These are phyloP conservation scores for Ceratobasidium sp. DNA, from an alignment of 1,284 basidiomycete species.

Conservation along the genomic window DNA sequence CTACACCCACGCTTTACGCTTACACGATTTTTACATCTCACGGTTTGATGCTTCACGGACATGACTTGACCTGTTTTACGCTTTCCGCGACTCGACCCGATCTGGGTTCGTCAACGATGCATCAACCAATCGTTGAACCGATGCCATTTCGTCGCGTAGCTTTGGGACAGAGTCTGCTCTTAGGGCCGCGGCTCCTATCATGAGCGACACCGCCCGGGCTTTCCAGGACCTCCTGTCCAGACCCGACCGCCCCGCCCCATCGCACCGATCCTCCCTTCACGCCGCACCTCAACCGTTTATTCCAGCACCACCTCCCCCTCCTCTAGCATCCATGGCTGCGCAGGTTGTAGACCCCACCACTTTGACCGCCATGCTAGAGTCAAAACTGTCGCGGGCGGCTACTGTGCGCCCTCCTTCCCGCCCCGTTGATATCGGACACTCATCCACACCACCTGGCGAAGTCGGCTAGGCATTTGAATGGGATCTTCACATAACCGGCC, in stretches of 20 bases:
- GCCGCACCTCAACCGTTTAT: constrained; percentile 18
- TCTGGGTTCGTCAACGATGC: constrained; percentile 27
- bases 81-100: background rate
- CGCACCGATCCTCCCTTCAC: constrained; percentile 32
- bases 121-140: constrained; percentile 33
- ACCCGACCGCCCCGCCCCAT: constrained; percentile 37
- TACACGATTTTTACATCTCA: constrained; percentile 19
- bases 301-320: constrained; percentile 22
- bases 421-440: constrained; percentile 11
- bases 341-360: constrained; percentile 38
- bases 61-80: constrained; percentile 14
- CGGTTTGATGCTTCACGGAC: constrained; percentile 41
- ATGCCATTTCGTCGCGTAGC: constrained; percentile 36
- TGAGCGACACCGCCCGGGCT: constrained; percentile 10
- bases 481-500: too few species aligned
- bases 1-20: constrained; percentile 27
- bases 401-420: constrained; percentile 34
- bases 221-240: constrained; percentile 33
- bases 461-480: too few species aligned
- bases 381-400: constrained; percentile 12
- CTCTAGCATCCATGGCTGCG: constrained; percentile 7
- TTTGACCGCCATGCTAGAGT: constrained; percentile 20
- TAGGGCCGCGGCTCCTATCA: background rate
- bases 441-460: background rate
- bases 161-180: constrained; percentile 35